Evolutionary conservation across 2,329 filamentous ascomycete species (phyloP).

Genomic region (Penicillium thymicola): DNA sequence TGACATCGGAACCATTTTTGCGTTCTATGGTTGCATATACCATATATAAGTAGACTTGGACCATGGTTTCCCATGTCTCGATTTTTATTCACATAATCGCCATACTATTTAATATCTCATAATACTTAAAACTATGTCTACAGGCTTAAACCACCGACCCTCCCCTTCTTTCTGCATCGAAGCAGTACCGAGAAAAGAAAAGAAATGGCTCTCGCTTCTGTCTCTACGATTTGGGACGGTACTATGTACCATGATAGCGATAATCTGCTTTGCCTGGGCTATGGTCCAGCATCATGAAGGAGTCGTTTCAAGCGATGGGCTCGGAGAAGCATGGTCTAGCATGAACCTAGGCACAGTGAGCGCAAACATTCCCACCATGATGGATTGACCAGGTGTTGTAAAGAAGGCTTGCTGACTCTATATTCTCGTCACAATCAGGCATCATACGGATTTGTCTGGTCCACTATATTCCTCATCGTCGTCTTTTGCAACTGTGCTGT

Average conservation of each 20-base stretch:
- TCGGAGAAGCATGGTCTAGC: conserved; percentile 7
- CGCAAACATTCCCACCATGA: background rate
- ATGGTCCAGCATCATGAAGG: conserved; percentile 9
- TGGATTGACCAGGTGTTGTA: rapidly evolving
- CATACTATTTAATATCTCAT: background rate
- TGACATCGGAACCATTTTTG: background rate
- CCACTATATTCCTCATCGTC: conserved; percentile 16
- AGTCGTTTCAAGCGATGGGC: conserved; percentile 12
- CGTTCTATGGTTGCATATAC: background rate
- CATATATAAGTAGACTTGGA: background rate
- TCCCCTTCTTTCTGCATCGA: conserved; percentile 11
- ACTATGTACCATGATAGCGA: conserved; percentile 6
- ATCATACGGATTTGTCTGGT: conserved; percentile 16
- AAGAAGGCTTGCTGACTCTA: background rate
- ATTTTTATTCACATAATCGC: background rate
- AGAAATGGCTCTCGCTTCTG: conserved; percentile 14
- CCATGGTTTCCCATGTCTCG: background rate
- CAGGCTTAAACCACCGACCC: background rate
- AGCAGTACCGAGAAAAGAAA: conserved; percentile 10
- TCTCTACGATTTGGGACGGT: conserved; percentile 13
- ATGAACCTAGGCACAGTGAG: conserved; percentile 14
- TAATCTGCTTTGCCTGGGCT: conserved; percentile 18
- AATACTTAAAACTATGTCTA: background rate
- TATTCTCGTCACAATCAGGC: background rate
- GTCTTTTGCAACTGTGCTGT: conserved; percentile 16